Conservation (phyloP, 2,329 filamentous ascomycete genomes). For the Colletotrichum sp. region DNA sequence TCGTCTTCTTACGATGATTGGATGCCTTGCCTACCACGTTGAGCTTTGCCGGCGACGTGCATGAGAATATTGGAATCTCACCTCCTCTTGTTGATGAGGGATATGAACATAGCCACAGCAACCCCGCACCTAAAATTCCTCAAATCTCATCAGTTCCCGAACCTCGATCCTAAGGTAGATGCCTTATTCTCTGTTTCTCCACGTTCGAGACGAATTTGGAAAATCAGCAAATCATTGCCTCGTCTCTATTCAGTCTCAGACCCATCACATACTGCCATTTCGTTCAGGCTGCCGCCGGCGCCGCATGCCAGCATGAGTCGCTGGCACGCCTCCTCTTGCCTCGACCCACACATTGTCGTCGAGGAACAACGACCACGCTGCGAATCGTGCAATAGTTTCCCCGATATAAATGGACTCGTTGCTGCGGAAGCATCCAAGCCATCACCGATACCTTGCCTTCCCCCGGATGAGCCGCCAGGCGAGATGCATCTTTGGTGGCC, state of each 20-base stretch:
- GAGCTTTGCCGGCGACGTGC: neutral
- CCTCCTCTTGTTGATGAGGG: fast-evolving
- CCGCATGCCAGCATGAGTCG: fast-evolving
- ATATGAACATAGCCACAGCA: neutral
- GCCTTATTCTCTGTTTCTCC: too few relatives aligned
- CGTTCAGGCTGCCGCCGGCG: too few relatives aligned
- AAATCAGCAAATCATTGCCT: too few relatives aligned
- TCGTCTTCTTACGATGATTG: too few relatives aligned
- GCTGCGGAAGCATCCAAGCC: fast-evolving
- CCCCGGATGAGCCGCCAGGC: fast-evolving
- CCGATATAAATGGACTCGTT: fast-evolving
- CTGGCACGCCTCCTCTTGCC: neutral
- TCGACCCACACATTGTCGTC: fast-evolving
- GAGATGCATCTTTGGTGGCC: neutral
- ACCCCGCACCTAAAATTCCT: neutral
- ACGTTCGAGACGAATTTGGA: too few relatives aligned
- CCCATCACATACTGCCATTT: too few relatives aligned
- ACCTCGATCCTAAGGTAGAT: too few relatives aligned
- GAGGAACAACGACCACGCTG: neutral
- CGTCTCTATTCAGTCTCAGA: too few relatives aligned
- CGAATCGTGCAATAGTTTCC: fast-evolving
- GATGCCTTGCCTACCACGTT: neutral
- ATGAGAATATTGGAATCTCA: neutral
- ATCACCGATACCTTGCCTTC: neutral
- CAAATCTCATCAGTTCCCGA: too few relatives aligned